phyloP scores from a whole-genome alignment of 352 stramenopile species.

The Phytophthora pinifolia region DNA sequence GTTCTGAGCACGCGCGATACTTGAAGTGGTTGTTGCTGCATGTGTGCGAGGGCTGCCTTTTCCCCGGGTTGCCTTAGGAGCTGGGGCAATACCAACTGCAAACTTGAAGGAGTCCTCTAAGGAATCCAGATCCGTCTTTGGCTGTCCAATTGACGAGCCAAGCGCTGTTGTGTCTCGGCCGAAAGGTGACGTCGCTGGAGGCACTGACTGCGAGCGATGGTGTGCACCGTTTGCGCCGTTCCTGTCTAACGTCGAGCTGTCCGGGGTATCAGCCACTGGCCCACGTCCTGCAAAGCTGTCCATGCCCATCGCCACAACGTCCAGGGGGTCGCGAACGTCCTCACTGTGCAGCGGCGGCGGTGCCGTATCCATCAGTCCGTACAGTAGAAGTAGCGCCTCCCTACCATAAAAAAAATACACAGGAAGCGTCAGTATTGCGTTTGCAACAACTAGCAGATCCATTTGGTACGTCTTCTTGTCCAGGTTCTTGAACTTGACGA shows the following conservation, averaged over 20 bases:
- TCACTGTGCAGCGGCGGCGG: conserved; percentile 13
- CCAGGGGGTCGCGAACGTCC: conserved; percentile 1
- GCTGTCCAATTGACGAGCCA: conserved; percentile 8
- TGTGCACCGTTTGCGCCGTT: conserved; percentile 9
- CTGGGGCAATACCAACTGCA: conserved; percentile 60
- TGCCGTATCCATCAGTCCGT: conserved; percentile 65
- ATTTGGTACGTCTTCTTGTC: conserved; percentile 74
- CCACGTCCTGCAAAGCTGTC: conserved; percentile 8
- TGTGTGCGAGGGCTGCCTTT: conserved; percentile 25
- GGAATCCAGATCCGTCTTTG: conserved; percentile 45
- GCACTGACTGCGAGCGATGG: conserved; percentile 34
- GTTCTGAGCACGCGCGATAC: background rate
- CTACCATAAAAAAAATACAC: conserved; percentile 27
- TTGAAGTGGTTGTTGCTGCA: conserved; percentile 1
- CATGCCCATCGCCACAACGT: conserved; percentile 16
- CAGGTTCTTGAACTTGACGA: conserved; percentile 73
- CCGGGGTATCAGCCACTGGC: conserved; percentile 8
- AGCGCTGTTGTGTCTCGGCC: background rate
- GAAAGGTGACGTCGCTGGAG: conserved; percentile 16
- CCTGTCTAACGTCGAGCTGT: conserved; percentile 14
- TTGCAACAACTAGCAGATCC: background rate
- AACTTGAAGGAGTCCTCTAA: conserved; percentile 85
- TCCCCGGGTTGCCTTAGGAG: conserved; percentile 30
- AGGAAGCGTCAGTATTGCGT: background rate
- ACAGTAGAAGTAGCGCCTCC: conserved; percentile 65